Evolutionary conservation across 257 asterid species (phyloP).

Genomic region (Euphrasia confusa): DNA sequence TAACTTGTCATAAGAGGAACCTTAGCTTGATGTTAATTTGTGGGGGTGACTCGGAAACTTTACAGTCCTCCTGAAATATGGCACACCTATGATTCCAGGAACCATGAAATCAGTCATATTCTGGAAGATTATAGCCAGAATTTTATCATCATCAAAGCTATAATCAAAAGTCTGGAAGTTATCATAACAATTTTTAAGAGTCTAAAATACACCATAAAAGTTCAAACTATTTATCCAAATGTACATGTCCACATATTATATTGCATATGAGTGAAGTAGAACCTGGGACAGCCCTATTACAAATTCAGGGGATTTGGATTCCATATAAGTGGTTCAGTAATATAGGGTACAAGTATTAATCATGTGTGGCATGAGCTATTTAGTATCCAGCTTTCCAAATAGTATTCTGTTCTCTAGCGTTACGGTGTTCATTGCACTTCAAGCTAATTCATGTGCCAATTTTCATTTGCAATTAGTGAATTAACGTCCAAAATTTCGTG

Average conservation of each 20-base stretch:
- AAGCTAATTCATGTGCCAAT: not conserved
- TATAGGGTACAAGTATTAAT: not conserved
- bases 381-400: not conserved
- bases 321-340: not conserved
- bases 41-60: conserved; percentile 61
- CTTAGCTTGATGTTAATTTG: conserved; percentile 75
- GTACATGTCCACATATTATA: conserved; percentile 5
- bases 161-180: not conserved
- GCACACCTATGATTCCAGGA: conserved; percentile 62
- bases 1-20: conserved; percentile 35
- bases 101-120: conserved; percentile 24
- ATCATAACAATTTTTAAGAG: conserved; percentile 16
- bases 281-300: not conserved
- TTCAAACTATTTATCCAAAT: conserved; percentile 4
- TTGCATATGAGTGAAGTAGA: conserved; percentile 1
- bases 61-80: conserved; percentile 90
- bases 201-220: not conserved
- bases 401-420: not conserved
- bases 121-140: conserved; percentile 11
- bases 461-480: conserved; percentile 2
- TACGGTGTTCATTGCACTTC: conserved; percentile 13
- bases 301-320: no score
- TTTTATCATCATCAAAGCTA: not conserved
- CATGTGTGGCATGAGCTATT: conserved; percentile 5
- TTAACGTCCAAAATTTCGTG: not conserved